Percentiles rank a stretch among this genome's conserved stretches.
Conservation (phyloP, 352 stramenopile genomes). For the Pythium rishiriense region DNA sequence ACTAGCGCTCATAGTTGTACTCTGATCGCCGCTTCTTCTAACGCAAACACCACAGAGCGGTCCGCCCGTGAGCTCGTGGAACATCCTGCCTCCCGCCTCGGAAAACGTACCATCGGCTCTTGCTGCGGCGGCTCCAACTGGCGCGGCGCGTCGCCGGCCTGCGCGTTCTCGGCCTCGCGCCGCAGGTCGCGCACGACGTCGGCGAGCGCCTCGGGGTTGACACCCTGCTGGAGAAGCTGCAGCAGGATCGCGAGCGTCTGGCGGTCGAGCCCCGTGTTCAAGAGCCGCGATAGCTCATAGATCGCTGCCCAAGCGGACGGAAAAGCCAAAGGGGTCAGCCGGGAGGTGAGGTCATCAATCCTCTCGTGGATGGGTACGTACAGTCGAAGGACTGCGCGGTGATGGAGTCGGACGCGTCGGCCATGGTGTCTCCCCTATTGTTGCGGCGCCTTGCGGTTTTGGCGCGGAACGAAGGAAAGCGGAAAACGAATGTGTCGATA, state of each 20-base stretch:
- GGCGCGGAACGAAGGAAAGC: neutral
- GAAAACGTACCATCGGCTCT: conserved; percentile 23
- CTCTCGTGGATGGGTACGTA: neutral
- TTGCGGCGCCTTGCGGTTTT: neutral
- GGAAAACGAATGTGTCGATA: neutral
- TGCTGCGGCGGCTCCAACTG: conserved; percentile 26
- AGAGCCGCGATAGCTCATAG: conserved; percentile 88
- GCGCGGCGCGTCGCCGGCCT: conserved; percentile 7
- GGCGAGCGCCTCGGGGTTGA: conserved; percentile 89
- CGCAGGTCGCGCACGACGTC: conserved; percentile 90
- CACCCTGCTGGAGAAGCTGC: conserved; percentile 85
- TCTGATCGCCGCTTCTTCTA: conserved; percentile 37
- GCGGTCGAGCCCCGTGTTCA: conserved; percentile 90
- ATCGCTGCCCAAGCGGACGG: conserved; percentile 58
- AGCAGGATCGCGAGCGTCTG: conserved; percentile 89
- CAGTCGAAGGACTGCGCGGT: conserved; percentile 26
- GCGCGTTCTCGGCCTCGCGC: conserved; percentile 45
- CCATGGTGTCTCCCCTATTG: conserved; percentile 11
- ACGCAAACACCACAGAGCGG: conserved; percentile 9
- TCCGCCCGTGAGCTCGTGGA: neutral
- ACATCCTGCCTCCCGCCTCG: neutral
- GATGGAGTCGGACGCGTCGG: conserved; percentile 17
- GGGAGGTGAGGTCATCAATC: neutral
- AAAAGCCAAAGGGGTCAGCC: neutral
- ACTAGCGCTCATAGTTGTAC: conserved; percentile 20